Evolutionary conservation across 2,329 filamentous ascomycete genomes (phyloP).

Genomic region (Endoconidiophora polonica): DNA sequence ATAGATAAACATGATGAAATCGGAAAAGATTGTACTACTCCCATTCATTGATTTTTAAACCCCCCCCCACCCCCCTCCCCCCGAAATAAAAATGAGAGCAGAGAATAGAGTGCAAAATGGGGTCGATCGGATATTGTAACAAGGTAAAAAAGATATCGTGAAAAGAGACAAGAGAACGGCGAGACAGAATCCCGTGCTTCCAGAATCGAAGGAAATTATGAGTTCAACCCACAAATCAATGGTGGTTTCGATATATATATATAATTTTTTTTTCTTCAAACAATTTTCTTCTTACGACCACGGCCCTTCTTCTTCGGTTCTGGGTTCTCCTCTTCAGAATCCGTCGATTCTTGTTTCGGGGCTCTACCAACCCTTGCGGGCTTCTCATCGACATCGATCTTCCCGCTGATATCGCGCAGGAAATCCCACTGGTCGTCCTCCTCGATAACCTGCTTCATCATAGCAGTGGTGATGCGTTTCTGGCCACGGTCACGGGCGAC

Average conservation of each 20-base stretch:
- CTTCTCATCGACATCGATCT: conserved; percentile 48
- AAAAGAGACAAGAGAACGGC: background rate
- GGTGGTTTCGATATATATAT: background rate
- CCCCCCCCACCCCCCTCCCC: no score
- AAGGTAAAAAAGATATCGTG: background rate
- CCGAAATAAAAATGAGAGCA: no score
- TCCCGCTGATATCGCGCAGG: conserved; percentile 72
- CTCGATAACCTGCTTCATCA: conserved; percentile 81
- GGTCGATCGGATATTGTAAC: background rate
- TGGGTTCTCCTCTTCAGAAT: conserved; percentile 30
- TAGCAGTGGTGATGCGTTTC: conserved; percentile 75
- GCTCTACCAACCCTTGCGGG: conserved; percentile 23
- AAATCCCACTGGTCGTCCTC: conserved; percentile 92
- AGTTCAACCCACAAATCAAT: background rate
- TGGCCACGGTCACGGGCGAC: conserved; percentile 69
- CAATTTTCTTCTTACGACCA: conserved; percentile 31
- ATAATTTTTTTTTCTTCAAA: background rate
- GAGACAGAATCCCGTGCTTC: background rate
- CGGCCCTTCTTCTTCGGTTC: conserved; percentile 33
- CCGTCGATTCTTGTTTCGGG: conserved; percentile 25
- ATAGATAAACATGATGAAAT: no score
- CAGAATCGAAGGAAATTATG: background rate
- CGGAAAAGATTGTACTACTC: no score
- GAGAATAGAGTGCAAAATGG: no score
- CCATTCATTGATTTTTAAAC: no score